Percentiles rank a stretch among this genome's conserved stretches.
Evolutionary conservation across 768 basidiomycete genomes (phyloP).

Genomic region (Tremella mesenterica): DNA sequence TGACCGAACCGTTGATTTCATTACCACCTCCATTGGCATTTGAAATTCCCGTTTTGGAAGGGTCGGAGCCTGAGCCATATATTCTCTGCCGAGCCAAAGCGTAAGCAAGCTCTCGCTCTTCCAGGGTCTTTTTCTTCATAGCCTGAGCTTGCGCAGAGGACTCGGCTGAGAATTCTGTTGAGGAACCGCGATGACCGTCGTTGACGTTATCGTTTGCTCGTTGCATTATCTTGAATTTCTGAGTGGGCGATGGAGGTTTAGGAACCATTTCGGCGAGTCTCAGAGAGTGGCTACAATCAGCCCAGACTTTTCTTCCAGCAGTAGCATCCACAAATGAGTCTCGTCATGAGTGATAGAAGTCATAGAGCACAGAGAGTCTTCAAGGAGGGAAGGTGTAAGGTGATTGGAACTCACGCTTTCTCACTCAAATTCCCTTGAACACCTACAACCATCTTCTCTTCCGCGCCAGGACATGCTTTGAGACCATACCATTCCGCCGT

Average conservation of each 20-base stretch:
- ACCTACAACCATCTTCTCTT: conserved; percentile 24
- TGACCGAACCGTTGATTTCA: neutral
- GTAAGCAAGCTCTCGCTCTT: conserved; percentile 35
- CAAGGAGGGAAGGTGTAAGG: too few relatives aligned
- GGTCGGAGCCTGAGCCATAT: conserved; percentile 12
- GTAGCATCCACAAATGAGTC: too few relatives aligned
- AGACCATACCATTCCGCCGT: conserved; percentile 40
- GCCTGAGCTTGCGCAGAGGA: neutral
- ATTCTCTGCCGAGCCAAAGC: conserved; percentile 28
- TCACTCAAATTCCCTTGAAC: conserved; percentile 17
- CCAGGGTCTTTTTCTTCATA: conserved; percentile 21
- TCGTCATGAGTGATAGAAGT: too few relatives aligned
- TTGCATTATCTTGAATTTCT: conserved; percentile 33
- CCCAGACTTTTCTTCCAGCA: neutral
- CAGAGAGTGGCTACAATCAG: conserved; percentile 12
- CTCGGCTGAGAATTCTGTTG: neutral
- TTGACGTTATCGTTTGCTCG: conserved; percentile 4
- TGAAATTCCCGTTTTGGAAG: neutral
- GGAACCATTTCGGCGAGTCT: conserved; percentile 24
- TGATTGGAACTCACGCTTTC: conserved; percentile 16
- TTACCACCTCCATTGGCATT: conserved; percentile 1
- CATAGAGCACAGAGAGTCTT: too few relatives aligned
- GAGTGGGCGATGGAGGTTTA: conserved; percentile 10
- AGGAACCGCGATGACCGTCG: too few relatives aligned
- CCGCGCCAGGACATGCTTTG: conserved; percentile 26